Percentiles rank a stretch among this genome's conserved stretches.
phyloP scores from a whole-genome alignment of 2,329 filamentous ascomycete genomes.

The Diaporthe vexans region DNA sequence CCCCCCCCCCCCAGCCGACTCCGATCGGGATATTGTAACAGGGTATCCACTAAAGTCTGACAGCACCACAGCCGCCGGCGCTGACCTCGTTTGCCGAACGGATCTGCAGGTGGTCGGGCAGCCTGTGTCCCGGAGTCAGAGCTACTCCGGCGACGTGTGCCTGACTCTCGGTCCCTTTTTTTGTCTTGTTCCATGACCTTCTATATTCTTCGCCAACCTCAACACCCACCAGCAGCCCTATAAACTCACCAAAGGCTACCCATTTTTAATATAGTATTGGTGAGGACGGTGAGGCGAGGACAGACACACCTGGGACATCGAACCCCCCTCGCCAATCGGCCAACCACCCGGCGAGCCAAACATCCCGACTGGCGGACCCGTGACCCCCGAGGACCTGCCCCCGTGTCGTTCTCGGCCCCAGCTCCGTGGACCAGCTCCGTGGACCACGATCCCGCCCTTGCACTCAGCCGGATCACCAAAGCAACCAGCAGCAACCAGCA shows the following conservation, averaged over 20 bases:
- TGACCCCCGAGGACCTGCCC: background rate
- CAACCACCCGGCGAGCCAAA: background rate
- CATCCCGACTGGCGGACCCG: conserved; percentile 15
- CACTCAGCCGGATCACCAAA: background rate
- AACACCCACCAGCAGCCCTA: background rate
- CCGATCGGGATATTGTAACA: background rate
- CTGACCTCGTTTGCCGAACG: conserved; percentile 15
- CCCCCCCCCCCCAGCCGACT: too few relatives aligned
- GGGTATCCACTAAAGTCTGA: conserved; percentile 21
- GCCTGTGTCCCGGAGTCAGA: conserved; percentile 17
- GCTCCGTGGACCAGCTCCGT: background rate
- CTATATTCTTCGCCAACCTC: background rate
- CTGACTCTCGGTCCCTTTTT: conserved; percentile 9
- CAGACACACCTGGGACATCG: background rate
- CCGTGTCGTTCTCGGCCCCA: background rate
- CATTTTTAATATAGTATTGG: background rate
- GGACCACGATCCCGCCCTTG: background rate
- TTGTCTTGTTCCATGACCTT: background rate
- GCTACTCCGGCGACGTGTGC: conserved; percentile 4
- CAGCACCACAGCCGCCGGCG: background rate
- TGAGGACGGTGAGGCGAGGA: background rate
- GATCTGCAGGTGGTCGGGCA: background rate
- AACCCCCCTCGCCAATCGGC: background rate
- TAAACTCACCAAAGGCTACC: fast-evolving
- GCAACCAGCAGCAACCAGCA: background rate